Evolutionary conservation across 306 rosid genomes (phyloP).

Genomic region (Prunus armeniaca): DNA sequence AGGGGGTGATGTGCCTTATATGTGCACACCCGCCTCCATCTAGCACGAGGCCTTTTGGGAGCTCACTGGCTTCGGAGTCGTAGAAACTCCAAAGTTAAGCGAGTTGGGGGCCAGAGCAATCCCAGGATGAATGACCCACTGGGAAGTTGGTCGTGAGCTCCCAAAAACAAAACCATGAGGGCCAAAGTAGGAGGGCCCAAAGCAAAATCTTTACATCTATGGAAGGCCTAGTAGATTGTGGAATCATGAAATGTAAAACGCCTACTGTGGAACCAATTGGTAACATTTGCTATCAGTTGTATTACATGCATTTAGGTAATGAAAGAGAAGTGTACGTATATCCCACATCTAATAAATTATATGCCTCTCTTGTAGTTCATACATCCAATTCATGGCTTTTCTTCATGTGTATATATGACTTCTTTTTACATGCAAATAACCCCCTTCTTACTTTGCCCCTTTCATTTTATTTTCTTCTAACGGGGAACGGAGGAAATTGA

Average conservation of each 20-base stretch:
- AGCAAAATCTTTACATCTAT: not conserved
- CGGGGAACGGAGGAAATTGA: constrained; percentile 5
- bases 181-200: too few relatives aligned
- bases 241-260: not conserved
- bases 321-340: not conserved
- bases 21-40: too few relatives aligned
- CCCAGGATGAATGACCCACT: too few relatives aligned
- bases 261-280: not conserved
- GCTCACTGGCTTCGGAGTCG: too few relatives aligned
- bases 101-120: too few relatives aligned
- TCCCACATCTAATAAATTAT: not conserved
- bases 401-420: not conserved
- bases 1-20: too few relatives aligned
- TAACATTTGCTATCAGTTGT: too few relatives aligned
- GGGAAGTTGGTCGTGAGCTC: too few relatives aligned
- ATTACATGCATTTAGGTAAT: not conserved
- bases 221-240: constrained; percentile 2
- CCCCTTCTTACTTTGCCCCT: not conserved
- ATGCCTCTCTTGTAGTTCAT: too few relatives aligned
- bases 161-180: too few relatives aligned
- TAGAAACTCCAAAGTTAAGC: too few relatives aligned
- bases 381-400: not conserved
- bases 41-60: too few relatives aligned
- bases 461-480: not conserved
- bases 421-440: not conserved